Evolutionary conservation across 2,329 filamentous ascomycete species (phyloP), one percentile per base, ranked within the genome.

Genomic region (Alternaria conjuncta): DNA sequence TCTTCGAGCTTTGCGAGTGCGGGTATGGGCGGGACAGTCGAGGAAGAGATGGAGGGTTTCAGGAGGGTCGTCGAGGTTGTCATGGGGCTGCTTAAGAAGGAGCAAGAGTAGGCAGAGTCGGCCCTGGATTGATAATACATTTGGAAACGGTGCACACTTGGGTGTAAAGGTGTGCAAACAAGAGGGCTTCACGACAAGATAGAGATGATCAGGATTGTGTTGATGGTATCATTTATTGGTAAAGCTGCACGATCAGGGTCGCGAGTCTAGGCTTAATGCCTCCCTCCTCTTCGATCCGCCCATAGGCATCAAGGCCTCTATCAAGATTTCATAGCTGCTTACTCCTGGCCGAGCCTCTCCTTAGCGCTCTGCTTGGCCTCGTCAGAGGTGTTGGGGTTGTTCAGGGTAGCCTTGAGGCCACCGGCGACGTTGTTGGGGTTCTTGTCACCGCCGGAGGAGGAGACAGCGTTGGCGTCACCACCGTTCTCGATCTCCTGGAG

Each of bases 21-120:
- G 6, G 91, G 90, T 2, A 87, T 94, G 73, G 93, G 93, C 10
- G 91, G 93, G 20, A 92, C 89, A 0, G 88, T 95, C 7, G 94
- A 97, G 76, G 96, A 98, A 83, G 95, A 98, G 82, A 94, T 97
- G 89, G 93, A 95, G 75, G 93, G 91, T 0, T 90, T 97, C 72
- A 89, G 87, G 73, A 87, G 86, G 67, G 88, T 97, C 44, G 89
- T 94, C 30, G 87, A 91, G 62, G 87, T 92, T 50, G 86, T 94
- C 13, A 82, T 89, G 75, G 82, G 82, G 46, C 84, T 87, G 70
- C 79, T 91, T 25, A 67, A 67, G 3, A 55, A 55, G 23, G 56
- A 67, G 18, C 46, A 71, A 53, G 49, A 41, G 28, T 60, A 30
- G 50, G 46, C 21, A 28, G 26, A 28, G 10, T 11, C 2, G 26